Evolutionary conservation across 768 basidiomycete species (phyloP).

Genomic region (Mycena venus): DNA sequence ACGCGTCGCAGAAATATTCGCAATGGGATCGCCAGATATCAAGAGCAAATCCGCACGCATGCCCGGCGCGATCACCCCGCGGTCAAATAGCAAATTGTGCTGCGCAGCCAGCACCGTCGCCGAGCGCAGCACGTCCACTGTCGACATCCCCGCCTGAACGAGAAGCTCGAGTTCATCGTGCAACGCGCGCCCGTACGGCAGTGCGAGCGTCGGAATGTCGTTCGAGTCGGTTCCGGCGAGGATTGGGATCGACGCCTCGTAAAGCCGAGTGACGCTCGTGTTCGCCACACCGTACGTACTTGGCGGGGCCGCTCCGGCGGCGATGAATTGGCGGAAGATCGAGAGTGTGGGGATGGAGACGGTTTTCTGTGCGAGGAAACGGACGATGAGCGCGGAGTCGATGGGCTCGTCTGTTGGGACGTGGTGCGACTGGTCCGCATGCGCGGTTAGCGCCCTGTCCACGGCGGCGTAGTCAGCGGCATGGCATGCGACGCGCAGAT

Average conservation of each 20-base stretch:
- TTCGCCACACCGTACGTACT: neutral
- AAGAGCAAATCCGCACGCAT: slow-evolving; percentile 24
- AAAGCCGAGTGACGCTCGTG: neutral
- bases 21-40: slow-evolving; percentile 17
- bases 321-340: neutral
- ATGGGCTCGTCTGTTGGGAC: neutral
- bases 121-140: slow-evolving; percentile 13
- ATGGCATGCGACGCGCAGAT: slow-evolving; percentile 3
- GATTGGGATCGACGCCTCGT: neutral
- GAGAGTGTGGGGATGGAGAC: slow-evolving; percentile 1
- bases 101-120: slow-evolving; percentile 12
- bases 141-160: slow-evolving; percentile 16
- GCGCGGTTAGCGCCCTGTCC: neutral
- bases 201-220: neutral
- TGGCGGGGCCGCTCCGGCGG: neutral
- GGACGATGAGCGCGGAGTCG: neutral
- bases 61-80: slow-evolving; percentile 2
- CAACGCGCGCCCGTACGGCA: slow-evolving; percentile 10
- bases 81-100: too few species aligned
- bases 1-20: slow-evolving; percentile 20
- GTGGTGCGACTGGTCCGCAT: slow-evolving; percentile 7
- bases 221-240: slow-evolving; percentile 14
- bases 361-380: slow-evolving; percentile 1
- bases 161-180: slow-evolving; percentile 22
- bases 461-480: slow-evolving; percentile 8